phyloP scores from a whole-genome alignment of 176 grass and related monocot genomes.

The Rhynchospora pubera region DNA sequence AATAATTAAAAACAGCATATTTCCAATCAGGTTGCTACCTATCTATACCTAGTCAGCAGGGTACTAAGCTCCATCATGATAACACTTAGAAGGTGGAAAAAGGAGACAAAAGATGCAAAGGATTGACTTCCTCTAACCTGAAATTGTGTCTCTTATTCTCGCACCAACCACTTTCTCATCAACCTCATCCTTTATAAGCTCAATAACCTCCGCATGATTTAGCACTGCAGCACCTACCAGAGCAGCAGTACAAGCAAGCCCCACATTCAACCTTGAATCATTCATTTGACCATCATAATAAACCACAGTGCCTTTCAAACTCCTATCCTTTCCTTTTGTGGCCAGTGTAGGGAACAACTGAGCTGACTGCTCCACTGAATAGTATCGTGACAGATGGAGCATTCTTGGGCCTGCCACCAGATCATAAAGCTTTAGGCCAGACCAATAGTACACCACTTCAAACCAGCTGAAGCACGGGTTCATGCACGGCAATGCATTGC shows the following conservation, averaged over 20 bases:
- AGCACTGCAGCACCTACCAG: conserved; percentile 76
- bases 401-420: conserved; percentile 77
- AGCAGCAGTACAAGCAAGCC: conserved; percentile 73
- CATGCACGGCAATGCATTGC: conserved; percentile 91
- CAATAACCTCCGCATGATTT: conserved; percentile 92
- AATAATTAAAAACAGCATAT: not conserved
- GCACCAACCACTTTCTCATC: conserved; percentile 72
- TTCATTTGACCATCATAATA: conserved; percentile 99
- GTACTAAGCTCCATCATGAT: conserved; percentile 13
- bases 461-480: conserved; percentile 99
- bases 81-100: not conserved
- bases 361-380: conserved; percentile 78
- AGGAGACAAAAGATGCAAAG: conserved; percentile 14
- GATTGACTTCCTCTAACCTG: conserved; percentile 74
- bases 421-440: conserved; percentile 89
- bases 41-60: not conserved
- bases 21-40: not conserved
- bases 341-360: conserved; percentile 89
- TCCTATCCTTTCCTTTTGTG: conserved; percentile 46
- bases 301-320: conserved; percentile 85
- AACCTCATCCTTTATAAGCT: conserved; percentile 72
- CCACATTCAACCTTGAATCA: conserved; percentile 83
- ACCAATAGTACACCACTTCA: conserved; percentile 88
- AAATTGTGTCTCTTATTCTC: conserved; percentile 53
- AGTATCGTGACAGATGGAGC: conserved; percentile 91